Percentiles rank a stretch among this genome's conserved stretches.
phyloP scores from a whole-genome alignment of 768 basidiomycete species.

The Russula sp. region DNA sequence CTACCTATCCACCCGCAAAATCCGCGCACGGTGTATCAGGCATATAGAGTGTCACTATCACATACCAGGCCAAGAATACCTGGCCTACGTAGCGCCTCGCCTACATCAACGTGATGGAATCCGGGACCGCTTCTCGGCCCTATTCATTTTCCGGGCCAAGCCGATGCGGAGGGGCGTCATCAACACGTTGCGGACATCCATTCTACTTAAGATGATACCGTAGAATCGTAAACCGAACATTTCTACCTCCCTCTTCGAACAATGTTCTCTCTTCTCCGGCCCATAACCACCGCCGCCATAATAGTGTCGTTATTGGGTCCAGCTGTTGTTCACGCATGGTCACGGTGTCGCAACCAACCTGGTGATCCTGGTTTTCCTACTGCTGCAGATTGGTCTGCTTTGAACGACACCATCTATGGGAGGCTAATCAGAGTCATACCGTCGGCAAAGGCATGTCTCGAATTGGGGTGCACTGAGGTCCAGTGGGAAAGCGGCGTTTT shows the following conservation, averaged over 20 bases:
- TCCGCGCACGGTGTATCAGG: too few species aligned
- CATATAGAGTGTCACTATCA: too few species aligned
- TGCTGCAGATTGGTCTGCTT: constrained; percentile 12
- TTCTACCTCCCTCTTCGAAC: background rate
- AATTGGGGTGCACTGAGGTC: constrained; percentile 10
- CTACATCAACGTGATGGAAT: too few species aligned
- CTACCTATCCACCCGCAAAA: too few species aligned
- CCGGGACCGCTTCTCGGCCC: too few species aligned
- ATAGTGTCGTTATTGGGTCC: background rate
- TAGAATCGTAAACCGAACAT: too few species aligned
- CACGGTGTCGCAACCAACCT: constrained; percentile 23
- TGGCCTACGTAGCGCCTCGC: too few species aligned
- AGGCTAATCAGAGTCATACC: constrained; percentile 16
- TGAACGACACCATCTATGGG: constrained; percentile 15
- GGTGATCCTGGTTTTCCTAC: constrained; percentile 17
- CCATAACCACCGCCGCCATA: background rate
- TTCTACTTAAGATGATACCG: too few species aligned
- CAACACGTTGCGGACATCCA: too few species aligned
- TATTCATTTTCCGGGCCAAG: too few species aligned
- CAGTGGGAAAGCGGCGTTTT: constrained; percentile 18
- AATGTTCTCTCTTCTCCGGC: background rate
- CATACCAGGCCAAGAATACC: too few species aligned
- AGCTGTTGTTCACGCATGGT: background rate
- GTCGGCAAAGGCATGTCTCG: constrained; percentile 10
- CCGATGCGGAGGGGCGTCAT: too few species aligned